These are phyloP conservation scores for Thermomucor indicae-seudaticae DNA, from an alignment of 371 early-diverging fungal genomes.

Conservation along the genomic window DNA sequence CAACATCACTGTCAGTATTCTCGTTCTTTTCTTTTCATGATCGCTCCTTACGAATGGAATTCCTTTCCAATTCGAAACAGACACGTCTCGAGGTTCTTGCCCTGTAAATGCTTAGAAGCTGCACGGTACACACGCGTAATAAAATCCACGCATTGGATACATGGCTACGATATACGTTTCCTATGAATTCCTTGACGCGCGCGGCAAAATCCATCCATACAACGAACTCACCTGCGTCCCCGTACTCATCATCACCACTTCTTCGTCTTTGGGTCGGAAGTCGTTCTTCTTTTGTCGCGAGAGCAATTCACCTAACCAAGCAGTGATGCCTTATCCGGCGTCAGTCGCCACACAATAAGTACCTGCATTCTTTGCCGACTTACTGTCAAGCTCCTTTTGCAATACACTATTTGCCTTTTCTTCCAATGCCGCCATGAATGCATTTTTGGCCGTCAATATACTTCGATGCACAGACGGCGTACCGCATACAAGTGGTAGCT, in stretches of 20 bases:
- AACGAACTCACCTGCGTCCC: constrained; percentile 56
- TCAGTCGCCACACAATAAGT: too few species aligned
- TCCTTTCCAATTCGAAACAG: constrained; percentile 73
- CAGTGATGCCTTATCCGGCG: too few species aligned
- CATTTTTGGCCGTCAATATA: constrained; percentile 79
- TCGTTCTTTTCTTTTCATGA: not conserved
- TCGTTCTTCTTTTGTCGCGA: constrained; percentile 67
- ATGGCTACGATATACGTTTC: constrained; percentile 43
- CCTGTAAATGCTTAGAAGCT: constrained; percentile 63
- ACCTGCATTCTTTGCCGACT: too few species aligned
- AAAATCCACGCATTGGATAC: constrained; percentile 68
- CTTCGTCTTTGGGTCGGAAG: constrained; percentile 84
- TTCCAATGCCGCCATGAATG: constrained; percentile 78
- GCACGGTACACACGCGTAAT: constrained; percentile 55
- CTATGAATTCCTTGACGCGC: too few species aligned
- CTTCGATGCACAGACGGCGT: constrained; percentile 85
- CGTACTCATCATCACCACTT: constrained; percentile 66
- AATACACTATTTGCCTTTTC: constrained; percentile 69
- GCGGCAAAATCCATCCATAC: too few species aligned
- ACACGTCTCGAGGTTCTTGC: constrained; percentile 76
- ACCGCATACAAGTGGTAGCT: constrained; percentile 63
- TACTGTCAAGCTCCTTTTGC: constrained; percentile 76
- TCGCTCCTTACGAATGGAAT: constrained; percentile 67
- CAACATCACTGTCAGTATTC: not conserved
- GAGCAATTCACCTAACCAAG: constrained; percentile 61